Percentiles rank a stretch among this genome's conserved stretches.
Evolutionary conservation across 2,329 filamentous ascomycete species (phyloP).

Genomic region (Colletotrichum chrysophilum): DNA sequence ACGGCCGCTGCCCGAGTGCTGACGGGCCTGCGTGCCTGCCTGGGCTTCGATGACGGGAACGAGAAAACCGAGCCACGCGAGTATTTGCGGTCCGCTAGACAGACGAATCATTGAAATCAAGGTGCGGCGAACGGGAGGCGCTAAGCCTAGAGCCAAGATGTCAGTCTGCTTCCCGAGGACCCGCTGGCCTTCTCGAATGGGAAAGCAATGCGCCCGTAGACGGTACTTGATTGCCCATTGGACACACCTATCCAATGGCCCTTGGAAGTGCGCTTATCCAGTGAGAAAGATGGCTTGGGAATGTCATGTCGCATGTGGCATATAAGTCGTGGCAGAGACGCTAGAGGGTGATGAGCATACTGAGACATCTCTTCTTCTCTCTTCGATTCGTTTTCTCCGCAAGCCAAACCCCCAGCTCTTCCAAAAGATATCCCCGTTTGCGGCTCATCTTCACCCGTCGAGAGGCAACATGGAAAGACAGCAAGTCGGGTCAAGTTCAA

Average conservation of each 20-base stretch:
- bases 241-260: background rate
- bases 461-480: background rate
- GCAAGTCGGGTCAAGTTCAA: background rate
- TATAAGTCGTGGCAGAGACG: background rate
- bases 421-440: background rate
- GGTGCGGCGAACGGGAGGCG: slow-evolving; percentile 1
- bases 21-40: background rate
- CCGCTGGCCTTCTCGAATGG: slow-evolving; percentile 4
- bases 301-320: background rate
- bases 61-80: slow-evolving; percentile 4
- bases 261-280: background rate
- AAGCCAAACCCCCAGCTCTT: background rate
- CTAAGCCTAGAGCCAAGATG: slow-evolving; percentile 10
- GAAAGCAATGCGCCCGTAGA: slow-evolving; percentile 6
- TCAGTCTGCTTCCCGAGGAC: slow-evolving; percentile 3
- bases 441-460: background rate
- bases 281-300: background rate
- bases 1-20: background rate
- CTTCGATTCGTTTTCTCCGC: background rate
- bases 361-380: background rate
- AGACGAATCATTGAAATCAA: background rate
- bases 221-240: background rate
- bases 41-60: background rate
- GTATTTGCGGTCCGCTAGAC: background rate
- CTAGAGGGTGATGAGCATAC: background rate